phyloP scores from a whole-genome alignment of 1,284 basidiomycete genomes.

The Cronartium quercuum region DNA sequence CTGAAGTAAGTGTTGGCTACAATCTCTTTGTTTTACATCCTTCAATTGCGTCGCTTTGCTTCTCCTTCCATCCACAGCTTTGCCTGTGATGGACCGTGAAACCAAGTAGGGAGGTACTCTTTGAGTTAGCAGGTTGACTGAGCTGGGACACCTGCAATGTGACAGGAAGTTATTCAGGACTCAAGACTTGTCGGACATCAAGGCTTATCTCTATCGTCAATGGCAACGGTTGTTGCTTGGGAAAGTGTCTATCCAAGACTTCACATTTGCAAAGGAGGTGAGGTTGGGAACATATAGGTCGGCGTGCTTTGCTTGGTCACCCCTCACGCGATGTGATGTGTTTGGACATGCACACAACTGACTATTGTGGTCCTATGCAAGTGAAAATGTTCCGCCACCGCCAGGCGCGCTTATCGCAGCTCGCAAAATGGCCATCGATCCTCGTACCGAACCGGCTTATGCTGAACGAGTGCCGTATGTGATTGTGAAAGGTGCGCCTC shows the following conservation, averaged over 20 bases:
- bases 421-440: slow-evolving; percentile 66
- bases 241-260: slow-evolving; percentile 75
- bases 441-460: slow-evolving; percentile 77
- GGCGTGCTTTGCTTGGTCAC: too few relatives aligned
- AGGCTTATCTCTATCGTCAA: slow-evolving; percentile 75
- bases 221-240: slow-evolving; percentile 81
- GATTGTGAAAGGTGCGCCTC: slow-evolving; percentile 64
- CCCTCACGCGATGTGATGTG: too few relatives aligned
- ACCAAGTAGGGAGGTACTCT: not conserved
- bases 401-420: slow-evolving; percentile 85
- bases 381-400: slow-evolving; percentile 75
- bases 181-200: slow-evolving; percentile 79
- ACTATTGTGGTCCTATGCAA: slow-evolving; percentile 41
- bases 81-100: not conserved
- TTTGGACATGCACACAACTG: not conserved
- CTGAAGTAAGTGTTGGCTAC: slow-evolving; percentile 60
- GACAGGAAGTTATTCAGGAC: slow-evolving; percentile 76
- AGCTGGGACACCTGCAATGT: not conserved
- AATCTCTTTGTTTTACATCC: not conserved
- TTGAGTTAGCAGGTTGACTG: not conserved
- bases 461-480: slow-evolving; percentile 90
- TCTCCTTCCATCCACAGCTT: not conserved
- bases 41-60: not conserved
- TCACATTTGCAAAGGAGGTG: slow-evolving; percentile 91
- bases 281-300: slow-evolving; percentile 83